Evolutionary conservation across 164 flowering plant genomes (phyloP).

Genomic region (Piper betle): DNA sequence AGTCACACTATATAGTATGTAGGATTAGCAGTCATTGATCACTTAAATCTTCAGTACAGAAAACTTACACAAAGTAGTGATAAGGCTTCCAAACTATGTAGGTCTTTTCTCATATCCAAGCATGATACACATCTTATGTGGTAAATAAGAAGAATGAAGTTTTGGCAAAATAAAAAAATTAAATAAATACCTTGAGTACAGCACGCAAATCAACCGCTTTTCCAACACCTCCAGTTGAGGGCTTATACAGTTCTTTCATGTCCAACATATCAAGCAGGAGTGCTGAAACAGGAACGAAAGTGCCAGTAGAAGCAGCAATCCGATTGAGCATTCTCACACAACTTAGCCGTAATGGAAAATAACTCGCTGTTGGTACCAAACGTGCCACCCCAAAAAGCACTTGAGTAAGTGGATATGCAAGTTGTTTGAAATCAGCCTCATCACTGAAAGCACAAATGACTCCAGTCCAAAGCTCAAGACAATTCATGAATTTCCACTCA

Average conservation of each 20-base stretch:
- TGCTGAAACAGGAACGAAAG: constrained; percentile 70
- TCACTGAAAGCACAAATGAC: constrained; percentile 62
- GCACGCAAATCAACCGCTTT: constrained; percentile 70
- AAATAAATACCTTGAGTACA: constrained; percentile 39
- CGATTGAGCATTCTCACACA: constrained; percentile 90
- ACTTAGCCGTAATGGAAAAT: constrained; percentile 78
- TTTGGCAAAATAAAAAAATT: neutral
- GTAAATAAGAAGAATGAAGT: too few relatives aligned
- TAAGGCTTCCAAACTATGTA: too few relatives aligned
- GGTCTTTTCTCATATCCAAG: too few relatives aligned
- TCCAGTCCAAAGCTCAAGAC: constrained; percentile 97
- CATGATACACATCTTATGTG: too few relatives aligned
- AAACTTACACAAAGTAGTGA: too few relatives aligned
- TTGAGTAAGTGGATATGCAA: constrained; percentile 87
- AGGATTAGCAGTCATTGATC: too few relatives aligned
- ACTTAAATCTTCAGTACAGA: too few relatives aligned
- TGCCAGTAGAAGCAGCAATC: constrained; percentile 61
- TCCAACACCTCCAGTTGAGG: constrained; percentile 77
- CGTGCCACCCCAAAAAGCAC: constrained; percentile 80
- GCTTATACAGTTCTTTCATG: constrained; percentile 71
- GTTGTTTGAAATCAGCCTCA: constrained; percentile 62
- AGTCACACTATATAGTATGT: too few relatives aligned
- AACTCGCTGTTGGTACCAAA: constrained; percentile 79
- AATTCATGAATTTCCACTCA: constrained; percentile 89
- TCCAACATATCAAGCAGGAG: constrained; percentile 89